Evolutionary conservation across 164 flowering plant species (phyloP), one percentile per base, ranked within the genome.

Genomic region (Cinnamomum micranthum): DNA sequence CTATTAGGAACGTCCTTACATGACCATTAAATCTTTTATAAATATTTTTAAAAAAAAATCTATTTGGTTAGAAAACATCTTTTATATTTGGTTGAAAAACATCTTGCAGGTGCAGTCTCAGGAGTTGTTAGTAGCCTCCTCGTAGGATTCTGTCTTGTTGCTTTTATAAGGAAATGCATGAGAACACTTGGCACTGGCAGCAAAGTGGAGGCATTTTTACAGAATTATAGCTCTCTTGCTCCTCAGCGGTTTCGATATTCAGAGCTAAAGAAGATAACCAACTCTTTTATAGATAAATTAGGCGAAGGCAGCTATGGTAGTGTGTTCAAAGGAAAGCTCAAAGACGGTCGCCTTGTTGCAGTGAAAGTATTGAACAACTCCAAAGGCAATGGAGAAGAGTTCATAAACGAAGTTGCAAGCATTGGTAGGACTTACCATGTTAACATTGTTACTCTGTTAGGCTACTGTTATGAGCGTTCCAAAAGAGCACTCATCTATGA

Each of bases 401-500:
- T 73, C 68, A 73, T 73, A 50, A 73, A 73, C 23, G 75, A 73
- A 25, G 63, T 73, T 12, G 55, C 50, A 1, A 73, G 50, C 74
- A 72, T 72, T 72, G 74, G 74, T 10, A 72, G 74, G 22, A 59
- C 50, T 31, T 47, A 60, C 67, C 74, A 72, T 59, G 74, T 72
- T 6, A 60, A 72, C 28, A 31, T 62, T n/a, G 74, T 72, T 2
- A 17, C 50, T 0, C 74, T 72, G 19, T 28, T 72, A 0, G 74
- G 74, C 3, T 72, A 59, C 52, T 72, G 74, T n/a, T 55, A 27
- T 3, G 67, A 72, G 25, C 50, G 52, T 6, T 20, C 50, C 7
- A 72, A 72, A n/a, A 60, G 51, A n/a, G 74, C 74, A 17, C 74
- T 72, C 12, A n/a, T 72, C 24, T 72, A 72, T 31, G 74, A 72